Evolutionary conservation across 1,284 basidiomycete genomes (phyloP).

Genomic region (Ustilago tritici): DNA sequence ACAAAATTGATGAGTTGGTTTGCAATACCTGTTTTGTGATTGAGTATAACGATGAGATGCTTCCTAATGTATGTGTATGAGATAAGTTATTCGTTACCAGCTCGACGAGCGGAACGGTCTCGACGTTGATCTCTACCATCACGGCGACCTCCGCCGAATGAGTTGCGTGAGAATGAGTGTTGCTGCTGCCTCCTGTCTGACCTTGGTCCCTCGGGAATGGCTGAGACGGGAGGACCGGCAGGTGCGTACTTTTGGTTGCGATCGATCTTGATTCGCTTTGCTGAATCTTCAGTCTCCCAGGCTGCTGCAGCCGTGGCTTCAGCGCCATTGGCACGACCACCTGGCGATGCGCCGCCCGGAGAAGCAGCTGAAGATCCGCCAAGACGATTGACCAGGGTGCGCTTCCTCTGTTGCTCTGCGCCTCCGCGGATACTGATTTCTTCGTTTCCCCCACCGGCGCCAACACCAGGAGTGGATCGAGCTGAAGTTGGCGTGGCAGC

Average conservation of each 20-base stretch:
- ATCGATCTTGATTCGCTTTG: conserved; percentile 39
- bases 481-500: conserved; percentile 22
- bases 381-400: conserved; percentile 39
- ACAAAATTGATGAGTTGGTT: background rate
- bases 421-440: conserved; percentile 34
- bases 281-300: conserved; percentile 22
- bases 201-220: conserved; percentile 19
- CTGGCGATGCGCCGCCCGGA: conserved; percentile 18
- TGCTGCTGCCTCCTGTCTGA: conserved; percentile 22
- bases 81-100: conserved; percentile 25
- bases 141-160: conserved; percentile 20
- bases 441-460: conserved; percentile 7
- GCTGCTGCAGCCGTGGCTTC: conserved; percentile 6
- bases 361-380: conserved; percentile 16
- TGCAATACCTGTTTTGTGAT: background rate
- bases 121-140: conserved; percentile 30
- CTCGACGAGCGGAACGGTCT: conserved; percentile 34
- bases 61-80: background rate
- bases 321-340: background rate
- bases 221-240: conserved; percentile 16
- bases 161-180: conserved; percentile 11
- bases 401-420: conserved; percentile 32
- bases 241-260: conserved; percentile 34
- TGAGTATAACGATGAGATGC: background rate
- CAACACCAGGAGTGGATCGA: conserved; percentile 19